phyloP scores from a whole-genome alignment of 1,139 yeast genomes.

The Arxiozyma bovina region DNA sequence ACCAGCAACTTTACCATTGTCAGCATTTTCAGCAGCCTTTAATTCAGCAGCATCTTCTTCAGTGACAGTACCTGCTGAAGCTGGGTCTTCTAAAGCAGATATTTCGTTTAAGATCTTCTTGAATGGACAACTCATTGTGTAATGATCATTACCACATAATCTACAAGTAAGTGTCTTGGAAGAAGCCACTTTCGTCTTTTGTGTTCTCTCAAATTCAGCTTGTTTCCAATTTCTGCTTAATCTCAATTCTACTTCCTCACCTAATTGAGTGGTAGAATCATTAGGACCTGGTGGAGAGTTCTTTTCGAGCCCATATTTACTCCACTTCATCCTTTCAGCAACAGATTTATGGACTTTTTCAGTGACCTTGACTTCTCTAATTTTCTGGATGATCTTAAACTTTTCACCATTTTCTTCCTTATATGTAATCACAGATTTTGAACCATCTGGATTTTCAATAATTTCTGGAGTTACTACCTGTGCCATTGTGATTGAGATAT shows the following conservation, averaged over 20 bases:
- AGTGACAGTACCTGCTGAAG: constrained; percentile 30
- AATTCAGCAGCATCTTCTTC: constrained; percentile 24
- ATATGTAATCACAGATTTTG: constrained; percentile 78
- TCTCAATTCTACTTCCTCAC: constrained; percentile 68
- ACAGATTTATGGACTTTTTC: constrained; percentile 75
- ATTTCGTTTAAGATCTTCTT: constrained; percentile 72
- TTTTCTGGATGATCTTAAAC: constrained; percentile 77
- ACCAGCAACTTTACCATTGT: constrained; percentile 21
- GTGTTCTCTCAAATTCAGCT: constrained; percentile 48
- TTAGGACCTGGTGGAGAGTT: constrained; percentile 79
- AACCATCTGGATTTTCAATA: constrained; percentile 74
- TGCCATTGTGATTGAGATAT: constrained; percentile 13
- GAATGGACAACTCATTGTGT: constrained; percentile 92
- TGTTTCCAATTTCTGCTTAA: constrained; percentile 70
- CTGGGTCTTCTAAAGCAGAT: constrained; percentile 35
- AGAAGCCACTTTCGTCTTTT: constrained; percentile 51
- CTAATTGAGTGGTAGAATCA: constrained; percentile 77
- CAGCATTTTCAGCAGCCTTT: constrained; percentile 23
- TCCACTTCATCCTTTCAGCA: constrained; percentile 66
- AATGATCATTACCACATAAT: constrained; percentile 89
- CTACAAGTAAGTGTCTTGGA: constrained; percentile 63
- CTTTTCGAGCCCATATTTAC: constrained; percentile 76
- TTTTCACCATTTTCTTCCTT: constrained; percentile 75
- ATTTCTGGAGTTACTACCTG: constrained; percentile 61
- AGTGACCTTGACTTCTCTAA: constrained; percentile 65